Percentiles rank a stretch among this genome's conserved stretches.
phyloP scores from a whole-genome alignment of 1,284 basidiomycete genomes.

The Gastroboletus turbinatus region DNA sequence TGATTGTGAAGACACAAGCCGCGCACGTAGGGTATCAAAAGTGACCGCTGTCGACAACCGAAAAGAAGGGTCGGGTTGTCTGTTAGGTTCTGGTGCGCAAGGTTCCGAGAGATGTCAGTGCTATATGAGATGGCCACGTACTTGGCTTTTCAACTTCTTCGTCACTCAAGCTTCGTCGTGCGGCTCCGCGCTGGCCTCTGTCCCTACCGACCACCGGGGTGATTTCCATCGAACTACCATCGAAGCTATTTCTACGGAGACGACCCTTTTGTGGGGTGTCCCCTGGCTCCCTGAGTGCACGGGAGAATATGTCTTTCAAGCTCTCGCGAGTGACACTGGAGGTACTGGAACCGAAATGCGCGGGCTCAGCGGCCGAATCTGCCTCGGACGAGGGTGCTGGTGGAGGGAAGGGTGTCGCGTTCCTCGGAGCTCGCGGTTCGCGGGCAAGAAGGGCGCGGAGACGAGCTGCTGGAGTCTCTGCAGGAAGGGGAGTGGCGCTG shows the following conservation, averaged over 20 bases:
- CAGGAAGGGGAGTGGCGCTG: conserved; percentile 26
- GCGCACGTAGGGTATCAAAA: conserved; percentile 50
- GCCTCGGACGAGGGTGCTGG: conserved; percentile 46
- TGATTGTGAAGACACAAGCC: conserved; percentile 42
- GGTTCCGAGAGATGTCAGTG: conserved; percentile 4
- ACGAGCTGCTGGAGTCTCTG: conserved; percentile 49
- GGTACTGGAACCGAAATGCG: conserved; percentile 40
- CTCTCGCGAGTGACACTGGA: conserved; percentile 55
- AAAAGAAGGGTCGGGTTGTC: conserved; percentile 38
- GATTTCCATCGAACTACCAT: conserved; percentile 58
- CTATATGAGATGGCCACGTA: conserved; percentile 37
- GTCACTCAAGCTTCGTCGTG: conserved; percentile 61
- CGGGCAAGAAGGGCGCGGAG: conserved; percentile 56
- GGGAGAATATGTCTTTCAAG: conserved; percentile 61
- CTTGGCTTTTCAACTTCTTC: conserved; percentile 61
- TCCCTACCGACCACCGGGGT: conserved; percentile 48
- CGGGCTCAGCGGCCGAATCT: conserved; percentile 61
- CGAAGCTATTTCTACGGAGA: conserved; percentile 52
- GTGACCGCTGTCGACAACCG: conserved; percentile 46
- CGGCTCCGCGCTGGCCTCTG: conserved; percentile 47
- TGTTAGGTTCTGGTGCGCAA: conserved; percentile 31
- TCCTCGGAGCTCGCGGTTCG: conserved; percentile 38
- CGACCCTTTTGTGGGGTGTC: conserved; percentile 55
- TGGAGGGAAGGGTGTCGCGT: conserved; percentile 34
- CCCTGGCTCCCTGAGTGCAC: conserved; percentile 58